These are phyloP conservation scores for Salvia sclarea DNA, from an alignment of 305 asterid species.

Conservation along the genomic window DNA sequence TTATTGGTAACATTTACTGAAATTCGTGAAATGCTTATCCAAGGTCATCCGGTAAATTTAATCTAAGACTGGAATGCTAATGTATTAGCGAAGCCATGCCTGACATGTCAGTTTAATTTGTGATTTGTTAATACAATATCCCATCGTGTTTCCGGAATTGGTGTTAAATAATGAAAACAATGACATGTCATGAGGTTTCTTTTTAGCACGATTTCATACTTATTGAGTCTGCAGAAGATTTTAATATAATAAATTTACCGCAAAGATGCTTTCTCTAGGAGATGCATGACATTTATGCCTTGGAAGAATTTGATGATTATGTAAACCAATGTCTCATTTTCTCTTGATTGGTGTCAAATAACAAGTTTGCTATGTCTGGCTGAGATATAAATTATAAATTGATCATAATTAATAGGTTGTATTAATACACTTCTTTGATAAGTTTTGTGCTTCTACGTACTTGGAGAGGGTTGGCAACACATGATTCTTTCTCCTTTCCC, in stretches of 20 bases:
- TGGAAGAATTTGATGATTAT: background rate
- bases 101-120: background rate
- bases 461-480: no score
- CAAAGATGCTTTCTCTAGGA: background rate
- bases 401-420: background rate
- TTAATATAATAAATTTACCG: background rate
- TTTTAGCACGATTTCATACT: background rate
- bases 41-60: slow-evolving; percentile 5
- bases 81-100: background rate
- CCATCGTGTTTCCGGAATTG: no score
- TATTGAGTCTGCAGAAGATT: background rate
- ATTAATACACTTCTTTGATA: background rate
- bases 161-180: no score
- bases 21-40: slow-evolving; percentile 11
- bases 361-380: background rate
- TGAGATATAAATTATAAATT: no score
- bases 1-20: slow-evolving; percentile 6
- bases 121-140: background rate
- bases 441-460: no score
- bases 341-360: background rate
- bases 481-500: background rate
- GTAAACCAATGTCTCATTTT: background rate
- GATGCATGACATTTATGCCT: background rate
- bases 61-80: slow-evolving; percentile 1
- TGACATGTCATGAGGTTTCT: background rate